Evolutionary conservation across 1,284 basidiomycete genomes (phyloP).

Genomic region (Pisolithus thermaeus): DNA sequence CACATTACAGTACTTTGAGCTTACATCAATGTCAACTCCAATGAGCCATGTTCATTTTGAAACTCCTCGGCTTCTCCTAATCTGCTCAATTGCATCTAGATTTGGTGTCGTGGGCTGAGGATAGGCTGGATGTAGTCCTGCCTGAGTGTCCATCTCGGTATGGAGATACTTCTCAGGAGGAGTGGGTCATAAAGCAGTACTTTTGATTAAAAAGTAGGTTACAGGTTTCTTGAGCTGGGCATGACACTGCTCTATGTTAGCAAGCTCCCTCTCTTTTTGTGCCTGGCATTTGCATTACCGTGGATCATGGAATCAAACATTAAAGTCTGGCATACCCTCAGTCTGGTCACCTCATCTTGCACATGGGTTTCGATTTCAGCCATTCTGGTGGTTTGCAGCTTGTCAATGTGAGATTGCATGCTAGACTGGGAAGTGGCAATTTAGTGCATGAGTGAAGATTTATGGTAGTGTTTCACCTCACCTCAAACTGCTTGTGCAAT

Average conservation of each 20-base stretch:
- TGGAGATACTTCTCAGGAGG: too few relatives aligned
- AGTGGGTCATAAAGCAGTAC: too few relatives aligned
- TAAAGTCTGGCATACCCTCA: neutral
- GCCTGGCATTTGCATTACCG: neutral
- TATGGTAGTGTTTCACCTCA: neutral
- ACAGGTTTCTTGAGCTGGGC: neutral
- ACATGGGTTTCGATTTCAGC: neutral
- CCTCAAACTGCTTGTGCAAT: neutral
- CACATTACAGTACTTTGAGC: neutral
- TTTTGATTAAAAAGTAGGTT: too few relatives aligned
- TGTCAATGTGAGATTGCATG: neutral
- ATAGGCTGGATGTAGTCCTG: neutral
- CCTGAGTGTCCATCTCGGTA: neutral
- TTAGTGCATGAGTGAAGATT: neutral
- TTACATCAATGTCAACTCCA: neutral
- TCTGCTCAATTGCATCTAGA: neutral
- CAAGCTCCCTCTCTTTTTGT: constrained; percentile 1
- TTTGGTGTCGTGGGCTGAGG: neutral
- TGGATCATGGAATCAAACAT: neutral
- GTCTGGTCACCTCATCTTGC: neutral
- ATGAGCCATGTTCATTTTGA: neutral
- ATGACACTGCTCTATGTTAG: constrained; percentile 1
- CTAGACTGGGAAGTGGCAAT: neutral
- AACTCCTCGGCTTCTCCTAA: neutral
- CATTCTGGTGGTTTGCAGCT: neutral